Conservation (phyloP, 805 yeast genomes). For the Metschnikowia hibisci region DNA sequence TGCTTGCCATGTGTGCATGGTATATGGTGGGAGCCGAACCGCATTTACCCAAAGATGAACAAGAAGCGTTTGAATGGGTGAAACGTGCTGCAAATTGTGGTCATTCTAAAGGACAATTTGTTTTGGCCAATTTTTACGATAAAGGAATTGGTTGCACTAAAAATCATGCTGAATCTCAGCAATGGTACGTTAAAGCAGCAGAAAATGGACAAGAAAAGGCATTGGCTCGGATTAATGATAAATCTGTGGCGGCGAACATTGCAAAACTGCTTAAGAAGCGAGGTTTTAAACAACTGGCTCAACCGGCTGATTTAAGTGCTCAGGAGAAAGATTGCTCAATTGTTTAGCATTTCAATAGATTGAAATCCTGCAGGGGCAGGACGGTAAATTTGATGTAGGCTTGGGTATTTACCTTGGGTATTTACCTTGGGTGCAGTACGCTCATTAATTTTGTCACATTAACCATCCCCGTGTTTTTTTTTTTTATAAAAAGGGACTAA, state of each 20-base stretch:
- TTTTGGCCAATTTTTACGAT: constrained; percentile 79
- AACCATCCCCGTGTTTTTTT: no score
- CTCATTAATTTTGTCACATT: no score
- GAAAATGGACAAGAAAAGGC: constrained; percentile 46
- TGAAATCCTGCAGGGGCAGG: neutral
- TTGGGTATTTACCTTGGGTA: no score
- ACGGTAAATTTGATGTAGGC: no score
- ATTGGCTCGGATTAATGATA: constrained; percentile 30
- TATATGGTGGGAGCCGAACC: constrained; percentile 88
- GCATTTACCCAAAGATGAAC: constrained; percentile 69
- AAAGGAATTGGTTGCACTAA: constrained; percentile 81
- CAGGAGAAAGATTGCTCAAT: constrained; percentile 44
- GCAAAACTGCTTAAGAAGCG: constrained; percentile 26
- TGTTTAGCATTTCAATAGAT: constrained; percentile 23
- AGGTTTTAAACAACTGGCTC: neutral
- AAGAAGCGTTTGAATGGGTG: constrained; percentile 95
- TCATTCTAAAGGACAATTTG: constrained; percentile 76
- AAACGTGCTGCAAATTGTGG: constrained; percentile 74
- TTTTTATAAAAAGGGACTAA: no score
- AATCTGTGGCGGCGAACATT: constrained; percentile 27
- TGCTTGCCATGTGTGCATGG: constrained; percentile 97
- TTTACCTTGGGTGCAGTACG: no score
- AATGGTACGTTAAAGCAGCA: constrained; percentile 77
- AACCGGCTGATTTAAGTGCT: constrained; percentile 13
- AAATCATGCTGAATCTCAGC: constrained; percentile 53